Evolutionary conservation across 805 yeast species (phyloP).

Genomic region (Cyberlindnera mycetangii): DNA sequence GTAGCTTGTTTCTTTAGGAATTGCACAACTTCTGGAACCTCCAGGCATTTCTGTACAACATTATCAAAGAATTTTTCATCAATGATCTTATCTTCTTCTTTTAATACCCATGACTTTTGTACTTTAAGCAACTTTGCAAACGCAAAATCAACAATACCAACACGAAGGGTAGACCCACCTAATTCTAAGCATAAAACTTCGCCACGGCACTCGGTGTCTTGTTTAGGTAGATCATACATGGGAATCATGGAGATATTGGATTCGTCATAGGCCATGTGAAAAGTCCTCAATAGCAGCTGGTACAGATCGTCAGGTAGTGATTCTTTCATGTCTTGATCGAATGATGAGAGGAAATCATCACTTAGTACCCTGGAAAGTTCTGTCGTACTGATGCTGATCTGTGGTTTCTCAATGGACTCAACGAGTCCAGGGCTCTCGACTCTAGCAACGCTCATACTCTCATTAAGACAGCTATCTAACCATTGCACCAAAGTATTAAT

Average conservation of each 20-base stretch:
- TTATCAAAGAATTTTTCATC: constrained; percentile 40
- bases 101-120: constrained; percentile 15
- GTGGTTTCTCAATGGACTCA: neutral
- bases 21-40: neutral
- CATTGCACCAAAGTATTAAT: no score
- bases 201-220: neutral
- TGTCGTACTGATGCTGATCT: neutral
- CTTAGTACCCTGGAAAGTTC: neutral
- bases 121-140: neutral
- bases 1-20: neutral
- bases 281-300: neutral
- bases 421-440: neutral
- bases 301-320: neutral
- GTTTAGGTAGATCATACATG: constrained; percentile 3
- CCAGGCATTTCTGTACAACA: constrained; percentile 30
- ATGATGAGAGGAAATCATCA: neutral
- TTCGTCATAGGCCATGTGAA: neutral
- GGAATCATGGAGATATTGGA: constrained; percentile 17
- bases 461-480: no score
- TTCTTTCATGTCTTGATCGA: neutral
- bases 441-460: no score
- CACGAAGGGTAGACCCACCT: constrained; percentile 55
- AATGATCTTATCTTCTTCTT: constrained; percentile 34
- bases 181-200: constrained; percentile 42
- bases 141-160: constrained; percentile 25